Percentiles rank a stretch among this genome's conserved stretches.
phyloP scores from a whole-genome alignment of 345 rosid species.

The Noccaea caerulescens region DNA sequence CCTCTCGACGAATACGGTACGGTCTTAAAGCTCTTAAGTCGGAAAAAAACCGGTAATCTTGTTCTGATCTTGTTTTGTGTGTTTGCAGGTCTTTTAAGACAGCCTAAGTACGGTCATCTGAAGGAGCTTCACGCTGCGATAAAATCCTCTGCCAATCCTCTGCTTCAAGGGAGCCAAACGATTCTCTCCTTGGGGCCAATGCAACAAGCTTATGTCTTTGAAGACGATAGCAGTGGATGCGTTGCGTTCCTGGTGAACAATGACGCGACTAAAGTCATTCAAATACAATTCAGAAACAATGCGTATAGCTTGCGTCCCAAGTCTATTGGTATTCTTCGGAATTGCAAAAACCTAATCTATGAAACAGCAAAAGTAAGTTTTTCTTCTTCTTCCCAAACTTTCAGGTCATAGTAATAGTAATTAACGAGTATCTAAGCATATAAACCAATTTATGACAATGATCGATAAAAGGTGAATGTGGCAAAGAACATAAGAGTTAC shows the following conservation, averaged over 20 bases:
- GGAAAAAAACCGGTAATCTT: not conserved
- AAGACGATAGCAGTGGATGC: constrained; percentile 61
- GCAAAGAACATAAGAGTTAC: constrained; percentile 50
- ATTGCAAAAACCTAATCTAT: constrained; percentile 60
- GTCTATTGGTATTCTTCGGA: constrained; percentile 73
- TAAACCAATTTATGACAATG: not conserved
- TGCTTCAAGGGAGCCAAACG: constrained; percentile 59
- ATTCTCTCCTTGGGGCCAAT: constrained; percentile 61
- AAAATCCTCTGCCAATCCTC: constrained; percentile 52
- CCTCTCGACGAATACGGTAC: constrained; percentile 91
- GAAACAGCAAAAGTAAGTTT: constrained; percentile 73
- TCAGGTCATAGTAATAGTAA: not conserved
- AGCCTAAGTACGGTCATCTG: constrained; percentile 89
- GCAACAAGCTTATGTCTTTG: constrained; percentile 83
- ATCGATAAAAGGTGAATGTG: constrained; percentile 52
- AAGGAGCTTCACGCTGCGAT: constrained; percentile 73
- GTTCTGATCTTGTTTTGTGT: constrained; percentile 1
- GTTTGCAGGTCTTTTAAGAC: constrained; percentile 65
- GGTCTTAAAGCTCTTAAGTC: constrained; percentile 22
- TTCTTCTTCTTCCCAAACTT: not conserved
- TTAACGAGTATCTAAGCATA: not conserved
- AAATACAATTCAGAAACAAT: constrained; percentile 52
- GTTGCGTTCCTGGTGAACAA: constrained; percentile 81
- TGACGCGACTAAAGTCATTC: constrained; percentile 38
- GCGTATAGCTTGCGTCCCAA: constrained; percentile 58